Evolutionary conservation across 495 filamentous ascomycete species (phyloP), one percentile per base, ranked within the genome.

Genomic region (Bacidia rubella): DNA sequence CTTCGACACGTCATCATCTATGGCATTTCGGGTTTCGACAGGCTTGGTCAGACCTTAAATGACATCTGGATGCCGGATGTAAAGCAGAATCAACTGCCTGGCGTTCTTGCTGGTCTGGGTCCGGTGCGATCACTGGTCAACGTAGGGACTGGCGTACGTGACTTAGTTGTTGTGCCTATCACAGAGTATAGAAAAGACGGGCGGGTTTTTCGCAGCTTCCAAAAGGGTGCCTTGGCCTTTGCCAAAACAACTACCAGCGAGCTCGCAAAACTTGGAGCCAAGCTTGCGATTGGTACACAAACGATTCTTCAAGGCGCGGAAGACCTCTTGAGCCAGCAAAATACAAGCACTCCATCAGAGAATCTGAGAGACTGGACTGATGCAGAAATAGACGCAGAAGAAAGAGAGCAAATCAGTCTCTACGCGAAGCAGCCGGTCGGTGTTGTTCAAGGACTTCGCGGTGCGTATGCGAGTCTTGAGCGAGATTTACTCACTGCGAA

Each of bases 11-110:
- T 84, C 32, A 95, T 97, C 53, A 78, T 96, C 22, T 96, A 95
- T 60, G 93, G 93, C 40, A 78, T 94, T 7, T 81, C 81, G 3
- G 90, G 92, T 0, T 93, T 97, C 57, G 86, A 95, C 57, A 83
- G 82, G 51, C 75, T 99, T 22, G 86, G 88, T 27, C 77, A 86
- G 59, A 86, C 81, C 9, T 74, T 99, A 12, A 96, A 96, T 63
- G 88, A 95, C 61, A 86, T 95, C 49, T 99, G 93, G 93, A 94
- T 87, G 80, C 89, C 87, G 10, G 88, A 99, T 60, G 82, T 99
- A 62, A 90, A 83, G 66, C 67, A 75, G 5, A 94, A 85, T 54
- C 93, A 99, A 63, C 83, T 99, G 4, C 90, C 87, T 1, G 81
- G 84, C 5, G 81, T 97, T 0, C 74, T 99, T 39, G 84, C 87